phyloP scores from a whole-genome alignment of 768 basidiomycete genomes.

The Pseudohyphozyma bogoriensis region DNA sequence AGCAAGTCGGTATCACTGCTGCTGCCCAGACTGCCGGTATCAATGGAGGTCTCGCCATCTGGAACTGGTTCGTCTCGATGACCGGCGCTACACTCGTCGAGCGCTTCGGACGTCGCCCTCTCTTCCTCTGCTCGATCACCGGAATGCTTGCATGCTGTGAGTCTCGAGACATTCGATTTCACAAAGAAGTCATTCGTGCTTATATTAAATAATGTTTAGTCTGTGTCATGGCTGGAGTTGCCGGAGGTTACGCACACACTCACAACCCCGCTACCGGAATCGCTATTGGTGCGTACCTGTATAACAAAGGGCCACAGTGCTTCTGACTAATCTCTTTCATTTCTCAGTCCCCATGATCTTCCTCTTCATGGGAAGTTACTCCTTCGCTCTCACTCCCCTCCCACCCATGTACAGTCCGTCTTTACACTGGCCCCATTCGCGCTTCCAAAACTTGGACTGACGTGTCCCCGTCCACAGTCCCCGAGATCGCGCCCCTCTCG shows the following conservation, averaged over 20 bases:
- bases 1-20: slow-evolving; percentile 34
- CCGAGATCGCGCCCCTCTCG: not conserved
- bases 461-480: too few relatives aligned
- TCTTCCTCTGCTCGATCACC: not conserved
- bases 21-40: slow-evolving; percentile 21
- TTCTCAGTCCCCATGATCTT: not conserved
- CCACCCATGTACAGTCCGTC: not conserved
- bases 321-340: not conserved
- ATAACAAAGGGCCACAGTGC: too few relatives aligned
- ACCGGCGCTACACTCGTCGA: too few relatives aligned
- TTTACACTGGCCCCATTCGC: too few relatives aligned
- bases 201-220: not conserved
- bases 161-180: not conserved
- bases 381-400: not conserved
- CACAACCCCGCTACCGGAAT: not conserved
- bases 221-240: not conserved
- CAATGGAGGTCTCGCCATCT: slow-evolving; percentile 29
- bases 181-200: too few relatives aligned
- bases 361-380: not conserved
- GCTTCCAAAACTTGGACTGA: too few relatives aligned
- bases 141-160: not conserved
- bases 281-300: too few relatives aligned
- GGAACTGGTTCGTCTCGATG: too few relatives aligned
- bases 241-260: not conserved
- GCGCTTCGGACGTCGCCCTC: not conserved